Conservation (phyloP, 441 rosid species). For the Aquilaria agallochum region DNA sequence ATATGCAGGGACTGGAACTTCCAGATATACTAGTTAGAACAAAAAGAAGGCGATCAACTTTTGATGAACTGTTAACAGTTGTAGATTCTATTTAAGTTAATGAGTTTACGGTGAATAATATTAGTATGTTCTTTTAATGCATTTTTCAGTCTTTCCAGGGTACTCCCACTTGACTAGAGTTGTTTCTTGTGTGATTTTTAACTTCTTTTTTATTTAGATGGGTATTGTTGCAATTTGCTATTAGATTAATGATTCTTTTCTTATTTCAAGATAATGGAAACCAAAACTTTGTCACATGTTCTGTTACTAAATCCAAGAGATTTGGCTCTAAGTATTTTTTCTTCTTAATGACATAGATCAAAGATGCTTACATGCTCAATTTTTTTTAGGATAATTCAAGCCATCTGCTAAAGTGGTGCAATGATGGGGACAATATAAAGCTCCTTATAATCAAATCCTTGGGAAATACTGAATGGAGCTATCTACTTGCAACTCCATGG, state of each 20-base stretch:
- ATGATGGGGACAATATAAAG: slow-evolving; percentile 66
- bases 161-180: no score
- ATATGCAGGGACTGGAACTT: slow-evolving; percentile 67
- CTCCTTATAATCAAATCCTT: slow-evolving; percentile 86
- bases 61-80: slow-evolving; percentile 67
- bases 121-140: not conserved
- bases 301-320: no score
- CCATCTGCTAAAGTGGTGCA: slow-evolving; percentile 93
- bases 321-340: not conserved
- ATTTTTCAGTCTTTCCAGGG: not conserved
- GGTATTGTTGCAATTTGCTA: no score
- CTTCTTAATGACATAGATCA: slow-evolving; percentile 53
- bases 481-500: slow-evolving; percentile 76
- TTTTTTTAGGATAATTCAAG: slow-evolving; percentile 81
- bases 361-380: slow-evolving; percentile 80
- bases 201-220: not conserved
- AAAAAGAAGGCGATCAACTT: slow-evolving; percentile 83
- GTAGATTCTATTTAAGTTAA: slow-evolving; percentile 77
- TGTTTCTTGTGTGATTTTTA: not conserved
- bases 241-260: no score
- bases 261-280: slow-evolving; percentile 1
- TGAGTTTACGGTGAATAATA: slow-evolving; percentile 80
- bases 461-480: slow-evolving; percentile 97
- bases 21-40: slow-evolving; percentile 75
- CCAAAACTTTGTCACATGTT: no score